phyloP scores from a whole-genome alignment of 2,329 filamentous ascomycete genomes.

The Helminthosporium solani region DNA sequence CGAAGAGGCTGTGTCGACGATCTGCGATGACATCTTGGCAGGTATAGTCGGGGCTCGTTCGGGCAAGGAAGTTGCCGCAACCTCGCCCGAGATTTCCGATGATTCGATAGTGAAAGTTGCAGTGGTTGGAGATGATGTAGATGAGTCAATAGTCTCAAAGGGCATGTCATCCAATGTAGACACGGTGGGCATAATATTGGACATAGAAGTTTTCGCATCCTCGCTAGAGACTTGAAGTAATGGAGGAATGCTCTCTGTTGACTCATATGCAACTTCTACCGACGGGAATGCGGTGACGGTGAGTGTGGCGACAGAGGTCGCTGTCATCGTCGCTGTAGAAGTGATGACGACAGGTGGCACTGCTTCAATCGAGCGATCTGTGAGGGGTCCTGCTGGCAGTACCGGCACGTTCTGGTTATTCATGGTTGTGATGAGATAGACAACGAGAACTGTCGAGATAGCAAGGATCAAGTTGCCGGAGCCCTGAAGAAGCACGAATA shows the following conservation, averaged over 20 bases:
- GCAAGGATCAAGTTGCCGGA: slow-evolving; percentile 55
- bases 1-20: no score
- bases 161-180: background rate
- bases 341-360: slow-evolving; percentile 11
- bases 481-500: slow-evolving; percentile 54
- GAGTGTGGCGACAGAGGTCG: slow-evolving; percentile 27
- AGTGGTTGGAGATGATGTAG: background rate
- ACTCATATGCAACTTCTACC: background rate
- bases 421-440: slow-evolving; percentile 42
- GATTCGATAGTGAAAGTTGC: no score
- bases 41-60: no score
- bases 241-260: background rate
- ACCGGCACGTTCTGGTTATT: background rate
- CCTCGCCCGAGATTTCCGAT: no score
- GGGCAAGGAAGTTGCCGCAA: no score
- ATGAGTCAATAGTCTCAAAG: background rate
- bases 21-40: no score
- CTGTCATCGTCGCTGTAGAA: slow-evolving; percentile 26
- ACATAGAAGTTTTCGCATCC: background rate
- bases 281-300: slow-evolving; percentile 24
- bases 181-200: background rate
- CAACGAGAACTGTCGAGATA: slow-evolving; percentile 47
- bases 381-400: background rate
- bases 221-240: background rate
- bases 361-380: slow-evolving; percentile 2